Percentiles rank a stretch among this genome's conserved stretches.
Conservation (phyloP, 305 asterid genomes). For the Fraxinus nigra region DNA sequence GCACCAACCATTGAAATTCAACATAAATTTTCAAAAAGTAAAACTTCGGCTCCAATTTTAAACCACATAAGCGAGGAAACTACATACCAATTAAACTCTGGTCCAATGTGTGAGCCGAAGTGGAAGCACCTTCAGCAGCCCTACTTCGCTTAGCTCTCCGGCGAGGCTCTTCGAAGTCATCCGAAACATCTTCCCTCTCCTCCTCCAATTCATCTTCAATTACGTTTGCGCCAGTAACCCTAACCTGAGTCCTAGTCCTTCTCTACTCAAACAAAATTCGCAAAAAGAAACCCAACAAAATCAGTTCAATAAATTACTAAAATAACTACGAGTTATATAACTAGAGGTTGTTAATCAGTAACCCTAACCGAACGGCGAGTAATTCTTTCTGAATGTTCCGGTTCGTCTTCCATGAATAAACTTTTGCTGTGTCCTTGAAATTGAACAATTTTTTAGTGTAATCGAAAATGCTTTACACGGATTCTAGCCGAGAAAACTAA, state of each 20-base stretch:
- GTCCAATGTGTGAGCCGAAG: constrained; percentile 42
- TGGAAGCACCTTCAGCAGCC: constrained; percentile 57
- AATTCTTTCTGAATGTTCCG: constrained; percentile 43
- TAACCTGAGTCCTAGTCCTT: constrained; percentile 69
- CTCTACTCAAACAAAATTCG: constrained; percentile 47
- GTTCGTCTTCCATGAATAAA: constrained; percentile 67
- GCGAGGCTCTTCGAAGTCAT: constrained; percentile 66
- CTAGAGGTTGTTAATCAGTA: neutral
- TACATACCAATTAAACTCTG: constrained; percentile 64
- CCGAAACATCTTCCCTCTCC: constrained; percentile 78
- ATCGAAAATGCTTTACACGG: neutral
- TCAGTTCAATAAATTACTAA: constrained; percentile 15
- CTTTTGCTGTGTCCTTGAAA: neutral
- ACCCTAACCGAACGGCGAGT: constrained; percentile 78
- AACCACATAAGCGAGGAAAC: neutral
- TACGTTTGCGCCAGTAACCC: constrained; percentile 40
- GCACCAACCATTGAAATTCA: constrained; percentile 4
- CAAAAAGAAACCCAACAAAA: constrained; percentile 15
- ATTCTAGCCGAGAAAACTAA: neutral
- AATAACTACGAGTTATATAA: neutral
- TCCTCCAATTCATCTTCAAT: constrained; percentile 51
- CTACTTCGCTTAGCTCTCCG: constrained; percentile 58
- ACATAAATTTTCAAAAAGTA: neutral
- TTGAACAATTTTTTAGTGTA: neutral
- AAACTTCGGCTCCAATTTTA: neutral